These are phyloP conservation scores for Bertia moriformis DNA, from an alignment of 2,329 filamentous ascomycete genomes.

Conservation along the genomic window DNA sequence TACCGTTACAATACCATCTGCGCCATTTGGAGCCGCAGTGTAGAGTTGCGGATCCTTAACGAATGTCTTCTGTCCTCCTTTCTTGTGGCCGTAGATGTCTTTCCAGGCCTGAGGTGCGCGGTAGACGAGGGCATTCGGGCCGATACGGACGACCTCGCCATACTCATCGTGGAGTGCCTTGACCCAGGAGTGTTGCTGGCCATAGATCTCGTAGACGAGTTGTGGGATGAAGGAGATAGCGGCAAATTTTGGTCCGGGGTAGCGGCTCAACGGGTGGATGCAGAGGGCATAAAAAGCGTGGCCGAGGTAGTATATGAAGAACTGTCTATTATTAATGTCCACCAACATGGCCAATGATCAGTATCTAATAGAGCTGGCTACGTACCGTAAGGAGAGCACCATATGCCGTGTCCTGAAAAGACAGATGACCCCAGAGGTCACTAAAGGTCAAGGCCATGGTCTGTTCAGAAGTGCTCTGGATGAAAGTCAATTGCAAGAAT, in stretches of 20 bases:
- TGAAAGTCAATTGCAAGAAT: too few species aligned
- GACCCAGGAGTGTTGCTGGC: not conserved
- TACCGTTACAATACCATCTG: not conserved
- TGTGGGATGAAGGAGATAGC: slow-evolving; percentile 1
- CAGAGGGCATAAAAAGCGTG: slow-evolving; percentile 2
- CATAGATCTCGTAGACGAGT: not conserved
- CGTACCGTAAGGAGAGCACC: too few species aligned
- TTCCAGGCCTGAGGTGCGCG: slow-evolving; percentile 1
- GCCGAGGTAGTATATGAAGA: not conserved
- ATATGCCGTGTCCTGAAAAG: too few species aligned
- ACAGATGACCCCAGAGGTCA: too few species aligned
- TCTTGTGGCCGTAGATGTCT: slow-evolving; percentile 3
- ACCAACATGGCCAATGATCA: too few species aligned
- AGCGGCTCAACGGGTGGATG: slow-evolving; percentile 2
- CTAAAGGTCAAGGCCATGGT: too few species aligned
- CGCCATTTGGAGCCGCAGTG: not conserved
- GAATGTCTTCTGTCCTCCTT: not conserved
- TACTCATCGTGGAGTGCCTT: slow-evolving; percentile 2
- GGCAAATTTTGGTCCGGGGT: slow-evolving; percentile 1
- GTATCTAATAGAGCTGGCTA: too few species aligned
- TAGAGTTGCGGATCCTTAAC: not conserved
- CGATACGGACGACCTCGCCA: slow-evolving; percentile 1
- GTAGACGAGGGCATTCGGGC: slow-evolving; percentile 1
- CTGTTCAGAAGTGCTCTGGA: too few species aligned
- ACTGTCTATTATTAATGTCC: too few species aligned